phyloP scores from a whole-genome alignment of 768 basidiomycete genomes.

The Brasilioporus rufonigricans region DNA sequence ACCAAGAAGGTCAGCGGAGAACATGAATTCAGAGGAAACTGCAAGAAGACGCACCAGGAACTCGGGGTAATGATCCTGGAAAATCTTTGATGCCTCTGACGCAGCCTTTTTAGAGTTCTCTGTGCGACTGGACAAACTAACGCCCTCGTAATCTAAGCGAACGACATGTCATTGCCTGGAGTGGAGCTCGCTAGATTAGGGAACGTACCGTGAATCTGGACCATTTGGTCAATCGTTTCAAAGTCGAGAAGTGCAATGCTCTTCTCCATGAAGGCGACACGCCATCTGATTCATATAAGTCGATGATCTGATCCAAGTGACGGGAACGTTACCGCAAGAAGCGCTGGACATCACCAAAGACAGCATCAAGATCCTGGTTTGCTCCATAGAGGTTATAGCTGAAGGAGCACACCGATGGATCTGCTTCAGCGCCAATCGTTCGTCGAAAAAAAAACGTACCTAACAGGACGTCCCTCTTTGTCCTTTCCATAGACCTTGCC shows the following conservation, averaged over 20 bases:
- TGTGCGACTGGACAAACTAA: slow-evolving; percentile 60
- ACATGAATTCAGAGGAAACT: background rate
- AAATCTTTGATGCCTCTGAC: slow-evolving; percentile 69
- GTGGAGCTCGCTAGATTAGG: background rate
- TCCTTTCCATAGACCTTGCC: slow-evolving; percentile 69
- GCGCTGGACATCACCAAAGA: slow-evolving; percentile 73
- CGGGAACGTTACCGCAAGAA: slow-evolving; percentile 60
- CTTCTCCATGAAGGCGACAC: slow-evolving; percentile 74
- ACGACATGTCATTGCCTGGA: background rate
- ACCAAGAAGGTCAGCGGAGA: background rate
- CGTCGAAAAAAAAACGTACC: slow-evolving; percentile 41
- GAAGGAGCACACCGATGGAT: background rate
- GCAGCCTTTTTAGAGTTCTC: slow-evolving; percentile 79
- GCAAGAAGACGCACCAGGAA: slow-evolving; percentile 47
- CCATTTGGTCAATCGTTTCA: slow-evolving; percentile 63
- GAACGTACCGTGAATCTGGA: slow-evolving; percentile 66
- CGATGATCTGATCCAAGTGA: background rate
- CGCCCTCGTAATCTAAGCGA: slow-evolving; percentile 69
- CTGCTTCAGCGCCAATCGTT: background rate
- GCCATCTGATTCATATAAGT: slow-evolving; percentile 53
- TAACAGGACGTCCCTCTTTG: slow-evolving; percentile 65
- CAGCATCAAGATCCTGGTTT: slow-evolving; percentile 58
- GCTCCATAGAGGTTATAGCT: slow-evolving; percentile 84
- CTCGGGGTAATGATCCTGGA: slow-evolving; percentile 77
- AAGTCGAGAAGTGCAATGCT: slow-evolving; percentile 66